Evolutionary conservation across 768 basidiomycete species (phyloP).

Genomic region (Saitozyma podzolica): DNA sequence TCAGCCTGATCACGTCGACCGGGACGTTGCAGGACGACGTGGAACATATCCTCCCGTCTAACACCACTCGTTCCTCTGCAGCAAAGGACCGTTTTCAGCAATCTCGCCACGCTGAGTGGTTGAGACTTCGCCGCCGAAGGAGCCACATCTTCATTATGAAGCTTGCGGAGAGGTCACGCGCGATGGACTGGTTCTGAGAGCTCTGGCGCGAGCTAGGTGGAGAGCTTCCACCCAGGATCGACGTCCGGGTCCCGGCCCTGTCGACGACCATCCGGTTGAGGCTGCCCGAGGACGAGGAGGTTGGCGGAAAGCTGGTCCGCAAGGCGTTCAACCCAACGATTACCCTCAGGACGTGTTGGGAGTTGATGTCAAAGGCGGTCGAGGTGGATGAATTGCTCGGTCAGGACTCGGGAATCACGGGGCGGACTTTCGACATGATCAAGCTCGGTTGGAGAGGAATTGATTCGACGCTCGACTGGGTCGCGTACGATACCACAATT

Average conservation of each 20-base stretch:
- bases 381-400: slow-evolving; percentile 68
- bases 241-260: slow-evolving; percentile 69
- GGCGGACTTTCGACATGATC: slow-evolving; percentile 55
- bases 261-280: slow-evolving; percentile 70
- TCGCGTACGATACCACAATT: slow-evolving; percentile 64
- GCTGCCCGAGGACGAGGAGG: slow-evolving; percentile 60
- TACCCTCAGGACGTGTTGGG: slow-evolving; percentile 65
- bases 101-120: slow-evolving; percentile 55
- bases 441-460: slow-evolving; percentile 76
- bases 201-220: slow-evolving; percentile 79
- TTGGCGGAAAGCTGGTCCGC: slow-evolving; percentile 55
- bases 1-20: slow-evolving; percentile 58
- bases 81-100: slow-evolving; percentile 32
- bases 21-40: slow-evolving; percentile 26
- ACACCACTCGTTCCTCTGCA: slow-evolving; percentile 36
- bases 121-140: slow-evolving; percentile 61
- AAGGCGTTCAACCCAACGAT: slow-evolving; percentile 64
- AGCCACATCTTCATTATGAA: slow-evolving; percentile 88
- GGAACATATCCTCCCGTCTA: slow-evolving; percentile 16
- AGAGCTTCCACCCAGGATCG: slow-evolving; percentile 67
- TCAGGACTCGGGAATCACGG: slow-evolving; percentile 55
- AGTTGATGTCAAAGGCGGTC: slow-evolving; percentile 60
- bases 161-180: slow-evolving; percentile 71
- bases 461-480: slow-evolving; percentile 75
- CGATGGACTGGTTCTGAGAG: slow-evolving; percentile 86